Evolutionary conservation across 495 filamentous ascomycete genomes (phyloP), one percentile per base, ranked within the genome.

Genomic region (Talaromyces thailandensis): DNA sequence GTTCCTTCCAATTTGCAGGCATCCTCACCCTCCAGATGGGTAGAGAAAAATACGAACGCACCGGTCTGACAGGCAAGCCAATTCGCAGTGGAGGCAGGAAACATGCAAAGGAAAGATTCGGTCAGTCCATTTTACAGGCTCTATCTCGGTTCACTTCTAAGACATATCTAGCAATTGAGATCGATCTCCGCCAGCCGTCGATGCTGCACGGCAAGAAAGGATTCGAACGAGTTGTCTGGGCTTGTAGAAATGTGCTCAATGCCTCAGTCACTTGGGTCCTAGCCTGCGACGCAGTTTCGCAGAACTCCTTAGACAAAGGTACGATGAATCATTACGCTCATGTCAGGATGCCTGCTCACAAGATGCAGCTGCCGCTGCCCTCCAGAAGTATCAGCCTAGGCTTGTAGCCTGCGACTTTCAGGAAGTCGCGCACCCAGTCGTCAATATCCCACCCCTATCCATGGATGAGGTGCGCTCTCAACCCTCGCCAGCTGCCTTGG

Each of bases 201-300:
- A 96, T 96, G 90, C 69, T 91, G 7, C 90, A 90, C 67, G 94
- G 93, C 28, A 96, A 93, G 72, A 95, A 94, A 66, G 90, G 88
- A 0, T 97, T 97, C 64, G 88, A 95, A 62, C 83, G 91, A 50
- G 82, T 97, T 43, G 76, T 89, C 14, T 92, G 91, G 78, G 92
- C 92, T 12, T 92, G 88, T 72, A 86, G 89, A 62, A 93, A 96
- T 64, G 89, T 90, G 37, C 78, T 97, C 6, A 86, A 82, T 40
- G 70, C 82, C 32, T 83, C 89, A 1, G 64, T 90, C 25, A 84
- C 85, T 1, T 98, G 93, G 91, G 78, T 97, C 2, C 93, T 97
- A 68, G 86, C 82, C 72, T 87, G 92, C 66, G 68, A 88, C 3
- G 75, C 68, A 1, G 56, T 67, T 4, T 65, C 56, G 23, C 63